Evolutionary conservation across 345 rosid genomes (phyloP).

Genomic region (Laguncularia racemosa): DNA sequence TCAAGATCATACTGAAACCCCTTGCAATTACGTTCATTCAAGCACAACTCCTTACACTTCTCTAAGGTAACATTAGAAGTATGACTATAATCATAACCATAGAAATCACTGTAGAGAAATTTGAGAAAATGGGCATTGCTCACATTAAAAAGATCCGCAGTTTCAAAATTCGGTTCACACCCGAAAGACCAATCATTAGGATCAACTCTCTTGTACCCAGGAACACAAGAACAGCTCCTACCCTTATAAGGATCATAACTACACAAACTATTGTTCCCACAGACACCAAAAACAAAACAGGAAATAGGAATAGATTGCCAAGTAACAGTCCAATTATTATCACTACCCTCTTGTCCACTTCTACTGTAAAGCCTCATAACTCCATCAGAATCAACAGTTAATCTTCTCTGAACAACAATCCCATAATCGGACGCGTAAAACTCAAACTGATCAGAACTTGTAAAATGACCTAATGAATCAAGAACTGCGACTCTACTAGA

Average conservation of each 20-base stretch:
- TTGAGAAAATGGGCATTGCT: slow-evolving; percentile 11
- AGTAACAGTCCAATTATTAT: slow-evolving; percentile 17
- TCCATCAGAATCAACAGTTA: slow-evolving; percentile 9
- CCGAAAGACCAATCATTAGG: slow-evolving; percentile 24
- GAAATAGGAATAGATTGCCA: slow-evolving; percentile 13
- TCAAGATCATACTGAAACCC: slow-evolving; percentile 11
- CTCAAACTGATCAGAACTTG: slow-evolving; percentile 14
- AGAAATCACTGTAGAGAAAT: slow-evolving; percentile 2
- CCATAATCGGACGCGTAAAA: slow-evolving; percentile 26
- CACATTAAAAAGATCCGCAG: background rate
- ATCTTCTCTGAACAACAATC: slow-evolving; percentile 10
- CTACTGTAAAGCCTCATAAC: slow-evolving; percentile 26
- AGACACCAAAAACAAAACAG: slow-evolving; percentile 23
- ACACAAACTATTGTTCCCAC: slow-evolving; percentile 21
- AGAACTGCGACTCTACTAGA: slow-evolving; percentile 5
- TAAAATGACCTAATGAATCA: slow-evolving; percentile 18
- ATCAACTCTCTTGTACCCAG: slow-evolving; percentile 16
- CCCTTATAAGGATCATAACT: slow-evolving; percentile 5
- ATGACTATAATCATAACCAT: background rate
- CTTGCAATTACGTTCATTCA: background rate
- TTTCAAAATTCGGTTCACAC: slow-evolving; percentile 19
- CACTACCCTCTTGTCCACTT: background rate
- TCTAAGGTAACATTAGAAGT: slow-evolving; percentile 4
- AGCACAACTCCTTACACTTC: slow-evolving; percentile 12
- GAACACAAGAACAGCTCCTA: slow-evolving; percentile 26